Base-by-base conservation (phyloP, 2,329 filamentous ascomycete species). In the Kalmusia sp. region DNA sequence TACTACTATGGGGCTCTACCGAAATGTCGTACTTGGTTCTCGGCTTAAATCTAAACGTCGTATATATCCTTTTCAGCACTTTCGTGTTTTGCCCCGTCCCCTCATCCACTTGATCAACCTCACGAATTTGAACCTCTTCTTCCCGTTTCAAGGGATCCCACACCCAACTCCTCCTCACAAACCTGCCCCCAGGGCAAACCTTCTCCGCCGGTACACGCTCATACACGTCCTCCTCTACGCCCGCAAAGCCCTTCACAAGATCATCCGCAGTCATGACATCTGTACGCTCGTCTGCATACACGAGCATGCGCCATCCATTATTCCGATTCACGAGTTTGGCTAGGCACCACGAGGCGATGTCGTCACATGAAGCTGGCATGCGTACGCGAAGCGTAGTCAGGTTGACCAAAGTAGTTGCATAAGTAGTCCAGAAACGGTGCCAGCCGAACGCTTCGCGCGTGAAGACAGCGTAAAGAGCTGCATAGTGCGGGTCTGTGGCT, bases 401-500 rank as follows among this genome's bases (percentile, higher is more conserved):
- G 5, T 22, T 28, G 1, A 38, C 61, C 25, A 70, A 57, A 6
- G 40, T 17, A 1, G 58, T 24, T 6, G 63, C 57, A 35, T 67
- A 65, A 6, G 31, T 28, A 11, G 28, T 25, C 65, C 67, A 70
- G 51, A 70, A 68, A 8, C 61, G 57, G 11, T 66, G 60, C 67
- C 67, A 70, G 19, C 54, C 59, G 3, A 64, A 21, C 6, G 64
- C 56, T 46, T 70, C 67, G 14, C 67, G 64, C 4, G 39, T 34
- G 44, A 49, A 67, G 2, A 54, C 62, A 12, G 67, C 12, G 59
- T 39, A 8, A 63, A 60, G 7, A 63, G 25, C 11, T 57, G 51
- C 24, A 62, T 59, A 2, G 63, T 38, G 3, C 28, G 48, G 4
- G 30, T 22, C n/a, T 35, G 25, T n/a, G n/a, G n/a, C n/a, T n/a